A percentile compares a stretch with the other conserved stretches of the same genome.
phyloP scores from a whole-genome alignment of 1,139 yeast genomes.

The Candida glucosophila region DNA sequence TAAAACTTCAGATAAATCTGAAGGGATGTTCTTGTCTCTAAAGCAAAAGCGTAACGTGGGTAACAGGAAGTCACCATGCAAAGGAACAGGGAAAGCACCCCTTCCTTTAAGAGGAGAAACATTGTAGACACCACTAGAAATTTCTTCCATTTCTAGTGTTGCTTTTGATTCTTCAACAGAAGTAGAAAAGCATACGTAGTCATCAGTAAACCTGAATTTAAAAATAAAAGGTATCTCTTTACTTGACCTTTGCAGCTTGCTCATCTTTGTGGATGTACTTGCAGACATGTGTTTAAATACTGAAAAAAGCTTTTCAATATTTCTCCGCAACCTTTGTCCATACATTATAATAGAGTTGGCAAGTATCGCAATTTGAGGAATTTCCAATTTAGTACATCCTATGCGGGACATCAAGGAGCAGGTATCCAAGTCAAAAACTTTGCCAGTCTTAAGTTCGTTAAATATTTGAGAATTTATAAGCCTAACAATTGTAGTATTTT shows the following conservation, averaged over 20 bases:
- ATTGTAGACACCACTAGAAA: slow-evolving; percentile 14
- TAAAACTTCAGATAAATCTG: slow-evolving; percentile 37
- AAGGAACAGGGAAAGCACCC: slow-evolving; percentile 11
- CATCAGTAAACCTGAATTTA: slow-evolving; percentile 20
- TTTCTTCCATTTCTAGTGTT: slow-evolving; percentile 25
- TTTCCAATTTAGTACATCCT: slow-evolving; percentile 25
- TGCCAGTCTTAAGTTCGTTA: slow-evolving; percentile 12
- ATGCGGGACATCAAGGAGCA: slow-evolving; percentile 8
- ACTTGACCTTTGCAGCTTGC: not conserved
- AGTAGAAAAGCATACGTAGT: slow-evolving; percentile 30
- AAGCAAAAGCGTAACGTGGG: slow-evolving; percentile 35
- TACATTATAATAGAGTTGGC: not conserved
- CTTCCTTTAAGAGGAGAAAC: slow-evolving; percentile 5
- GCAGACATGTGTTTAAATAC: not conserved
- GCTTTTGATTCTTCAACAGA: slow-evolving; percentile 22
- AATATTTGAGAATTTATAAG: slow-evolving; percentile 14
- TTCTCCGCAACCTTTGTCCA: not conserved
- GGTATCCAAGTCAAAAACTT: slow-evolving; percentile 9
- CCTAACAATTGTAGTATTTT: too few species aligned
- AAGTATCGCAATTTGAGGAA: slow-evolving; percentile 20
- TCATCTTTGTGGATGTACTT: not conserved
- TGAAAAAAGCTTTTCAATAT: not conserved
- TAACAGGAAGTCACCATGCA: slow-evolving; percentile 29
- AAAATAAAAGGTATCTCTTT: slow-evolving; percentile 10
- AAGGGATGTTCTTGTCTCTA: slow-evolving; percentile 26